These are phyloP conservation scores for Sugiyamaella floridensis DNA, from an alignment of 805 yeast species.

Conservation along the genomic window DNA sequence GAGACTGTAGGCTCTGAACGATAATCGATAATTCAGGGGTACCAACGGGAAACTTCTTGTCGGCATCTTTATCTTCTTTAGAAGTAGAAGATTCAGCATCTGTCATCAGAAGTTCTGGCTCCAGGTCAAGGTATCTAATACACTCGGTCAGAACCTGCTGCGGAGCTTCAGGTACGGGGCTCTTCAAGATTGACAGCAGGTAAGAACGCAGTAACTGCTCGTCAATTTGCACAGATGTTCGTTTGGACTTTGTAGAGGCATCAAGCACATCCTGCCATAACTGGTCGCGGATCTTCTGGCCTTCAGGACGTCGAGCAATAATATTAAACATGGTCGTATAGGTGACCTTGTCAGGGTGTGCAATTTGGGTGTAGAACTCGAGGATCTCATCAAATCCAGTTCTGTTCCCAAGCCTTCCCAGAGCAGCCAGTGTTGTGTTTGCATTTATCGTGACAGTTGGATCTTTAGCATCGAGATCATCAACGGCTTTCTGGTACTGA, in stretches of 20 bases:
- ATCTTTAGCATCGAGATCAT: neutral
- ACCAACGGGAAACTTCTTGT: neutral
- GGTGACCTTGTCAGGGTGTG: slow-evolving; percentile 5
- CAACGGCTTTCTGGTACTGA: neutral
- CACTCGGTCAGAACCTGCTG: neutral
- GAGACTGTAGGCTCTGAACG: neutral
- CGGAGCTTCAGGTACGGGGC: neutral
- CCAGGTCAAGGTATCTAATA: neutral
- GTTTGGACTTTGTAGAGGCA: neutral
- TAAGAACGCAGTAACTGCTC: neutral
- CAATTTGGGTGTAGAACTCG: slow-evolving; percentile 5
- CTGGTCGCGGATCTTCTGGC: neutral
- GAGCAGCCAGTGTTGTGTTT: slow-evolving; percentile 8
- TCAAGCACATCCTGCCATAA: neutral
- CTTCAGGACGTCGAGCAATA: neutral
- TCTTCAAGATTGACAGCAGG: neutral
- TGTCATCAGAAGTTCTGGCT: neutral
- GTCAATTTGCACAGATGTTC: neutral
- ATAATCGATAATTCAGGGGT: slow-evolving; percentile 1
- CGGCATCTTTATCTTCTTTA: neutral
- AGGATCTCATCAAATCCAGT: neutral
- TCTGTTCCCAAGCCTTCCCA: neutral
- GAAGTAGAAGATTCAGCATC: neutral
- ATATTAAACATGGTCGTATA: slow-evolving; percentile 10
- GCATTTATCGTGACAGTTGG: neutral